These are phyloP conservation scores for Cyberlindnera mycetangii DNA, from an alignment of 805 yeast genomes.

Conservation along the genomic window DNA sequence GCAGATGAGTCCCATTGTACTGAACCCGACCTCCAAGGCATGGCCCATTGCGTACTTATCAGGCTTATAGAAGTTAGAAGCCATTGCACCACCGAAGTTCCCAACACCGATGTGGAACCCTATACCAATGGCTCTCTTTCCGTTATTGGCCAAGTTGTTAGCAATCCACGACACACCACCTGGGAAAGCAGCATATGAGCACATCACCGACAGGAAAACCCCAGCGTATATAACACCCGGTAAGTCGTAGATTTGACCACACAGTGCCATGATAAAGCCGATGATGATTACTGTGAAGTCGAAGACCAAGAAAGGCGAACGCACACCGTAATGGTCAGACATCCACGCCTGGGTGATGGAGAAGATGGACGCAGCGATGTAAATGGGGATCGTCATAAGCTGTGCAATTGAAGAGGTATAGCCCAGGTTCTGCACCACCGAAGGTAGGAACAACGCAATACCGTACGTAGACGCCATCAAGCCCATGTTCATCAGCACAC, in stretches of 20 bases:
- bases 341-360: conserved; percentile 29
- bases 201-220: conserved; percentile 28
- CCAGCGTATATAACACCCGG: conserved; percentile 34
- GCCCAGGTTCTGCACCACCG: conserved; percentile 39
- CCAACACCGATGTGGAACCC: conserved; percentile 38
- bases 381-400: conserved; percentile 41
- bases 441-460: conserved; percentile 39
- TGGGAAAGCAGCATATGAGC: conserved; percentile 33
- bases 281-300: conserved; percentile 30
- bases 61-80: conserved; percentile 33
- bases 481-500: conserved; percentile 30
- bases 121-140: conserved; percentile 36
- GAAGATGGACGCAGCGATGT: conserved; percentile 33
- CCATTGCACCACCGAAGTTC: conserved; percentile 34
- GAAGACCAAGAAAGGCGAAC: conserved; percentile 32
- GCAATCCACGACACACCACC: conserved; percentile 34
- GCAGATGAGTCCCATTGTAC: conserved; percentile 31
- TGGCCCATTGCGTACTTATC: conserved; percentile 33
- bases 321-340: conserved; percentile 29
- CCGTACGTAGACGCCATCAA: conserved; percentile 35
- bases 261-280: conserved; percentile 34
- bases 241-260: conserved; percentile 23
- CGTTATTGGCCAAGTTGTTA: conserved; percentile 34
- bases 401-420: conserved; percentile 39
- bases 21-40: conserved; percentile 31